Evolutionary conservation across 2,329 filamentous ascomycete species (phyloP), one percentile per base, ranked within the genome.

Genomic region (Penicillium sp.): DNA sequence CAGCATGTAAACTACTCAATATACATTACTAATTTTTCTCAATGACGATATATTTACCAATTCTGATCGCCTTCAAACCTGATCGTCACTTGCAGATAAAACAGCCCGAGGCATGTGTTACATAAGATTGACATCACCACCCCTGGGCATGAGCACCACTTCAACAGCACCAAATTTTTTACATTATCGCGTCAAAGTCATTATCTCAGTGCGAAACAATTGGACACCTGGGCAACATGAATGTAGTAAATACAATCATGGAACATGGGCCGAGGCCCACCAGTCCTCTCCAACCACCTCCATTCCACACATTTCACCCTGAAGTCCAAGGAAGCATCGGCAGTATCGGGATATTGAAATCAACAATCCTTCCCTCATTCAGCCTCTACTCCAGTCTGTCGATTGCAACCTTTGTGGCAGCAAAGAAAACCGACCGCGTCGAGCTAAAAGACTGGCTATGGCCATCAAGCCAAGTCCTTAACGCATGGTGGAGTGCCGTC

Each of bases 401-500:
- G 10, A 63, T 81, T 29, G 75, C 82, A 31, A 78, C 83, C 0
- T 87, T 83, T 64, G 77, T 77, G 9, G 74, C 79, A 29, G 81
- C 81, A 1, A 76, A 82, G 25, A 77, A 80, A 50, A 84, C 82
- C 8, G 71, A 85, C 63, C 77, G 79, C n/a, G 78, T 83, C 10
- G 84, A 87, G 55, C 74, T 79, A n/a, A 88, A 87, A 64, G 84
- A 88, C 67, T 84, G 80, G 76, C 70, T 84, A 6, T 86, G 84
- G 83, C 82, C 83, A 1, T 72, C 77, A 4, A 81, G 76, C 2
- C 82, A 82, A 63, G 79, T 86, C 10, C 69, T 77, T 55, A 86
- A 85, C 66, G 83, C 83, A 7, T 87, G 84, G 85, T 86, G 83
- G 81, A 81, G 78, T 54, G 83, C 84, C 23, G 70, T 87, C 43